These are phyloP conservation scores for Epichloe festucae DNA, from an alignment of 2,329 filamentous ascomycete genomes.

Conservation along the genomic window DNA sequence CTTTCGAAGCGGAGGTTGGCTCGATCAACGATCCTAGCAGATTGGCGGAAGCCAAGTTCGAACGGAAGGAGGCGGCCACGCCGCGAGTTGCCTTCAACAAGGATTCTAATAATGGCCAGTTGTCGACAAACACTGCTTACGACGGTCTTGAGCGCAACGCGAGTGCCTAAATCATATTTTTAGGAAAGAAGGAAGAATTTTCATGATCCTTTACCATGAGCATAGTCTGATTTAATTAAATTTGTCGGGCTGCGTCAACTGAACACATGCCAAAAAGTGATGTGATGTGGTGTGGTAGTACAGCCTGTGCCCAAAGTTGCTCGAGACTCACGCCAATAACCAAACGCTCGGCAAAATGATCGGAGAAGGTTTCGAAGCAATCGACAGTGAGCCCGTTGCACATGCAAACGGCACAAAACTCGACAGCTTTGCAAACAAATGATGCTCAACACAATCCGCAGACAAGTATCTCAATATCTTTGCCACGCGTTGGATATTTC, in stretches of 20 bases:
- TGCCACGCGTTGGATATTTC: slow-evolving; percentile 10
- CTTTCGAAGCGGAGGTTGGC: slow-evolving; percentile 30
- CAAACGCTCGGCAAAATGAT: neutral
- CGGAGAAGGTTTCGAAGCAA: neutral
- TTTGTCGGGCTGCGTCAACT: neutral
- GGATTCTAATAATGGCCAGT: slow-evolving; percentile 10
- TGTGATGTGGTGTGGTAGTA: too few relatives aligned
- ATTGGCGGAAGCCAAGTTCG: slow-evolving; percentile 30
- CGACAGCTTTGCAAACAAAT: too few relatives aligned
- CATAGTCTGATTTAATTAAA: neutral
- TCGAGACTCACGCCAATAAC: too few relatives aligned
- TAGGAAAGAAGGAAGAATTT: neutral
- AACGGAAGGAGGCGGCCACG: slow-evolving; percentile 11
- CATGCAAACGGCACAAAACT: too few relatives aligned
- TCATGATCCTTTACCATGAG: neutral
- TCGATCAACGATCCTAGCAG: slow-evolving; percentile 33
- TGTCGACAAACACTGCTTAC: slow-evolving; percentile 16
- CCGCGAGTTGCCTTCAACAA: slow-evolving; percentile 15
- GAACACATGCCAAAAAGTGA: neutral
- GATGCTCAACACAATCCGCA: neutral
- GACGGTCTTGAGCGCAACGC: slow-evolving; percentile 16
- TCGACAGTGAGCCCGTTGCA: too few relatives aligned
- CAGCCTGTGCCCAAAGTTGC: too few relatives aligned
- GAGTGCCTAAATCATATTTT: neutral
- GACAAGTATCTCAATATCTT: neutral